Evolutionary conservation across 192 early-diverging fungal genomes (phyloP), one percentile per base, ranked within the genome.

Genomic region (Backusella circina): DNA sequence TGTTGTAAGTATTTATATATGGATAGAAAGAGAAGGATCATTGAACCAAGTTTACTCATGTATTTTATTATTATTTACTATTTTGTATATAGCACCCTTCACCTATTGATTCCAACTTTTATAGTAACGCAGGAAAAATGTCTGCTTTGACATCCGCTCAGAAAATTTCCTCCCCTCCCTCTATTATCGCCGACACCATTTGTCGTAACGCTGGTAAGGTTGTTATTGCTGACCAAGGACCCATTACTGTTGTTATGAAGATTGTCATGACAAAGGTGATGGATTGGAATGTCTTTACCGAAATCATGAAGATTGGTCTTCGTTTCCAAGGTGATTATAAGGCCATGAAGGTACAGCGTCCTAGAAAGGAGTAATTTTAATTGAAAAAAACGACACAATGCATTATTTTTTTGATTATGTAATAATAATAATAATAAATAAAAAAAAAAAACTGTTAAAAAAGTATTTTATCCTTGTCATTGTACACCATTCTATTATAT

Each of bases 231-330:
- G 88, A 90, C 50, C 84, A 86, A 65, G 85, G 83, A 51, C 57
- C 70, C 18, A 79, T 83, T n/a, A 83, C 82, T 31, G 83, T 88
- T 32, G 35, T 75, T 16, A 83, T 88, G 76, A 84, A 84, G 74
- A 73, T 88, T 37, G 23, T 82, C n/a, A 64, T 84, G 39, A 71
- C 75, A 39, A 87, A 87, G 74, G 21, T 88, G 4, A 41, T 89
- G 44, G 88, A 89, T 64, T 89, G 86, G 84, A 89, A 88, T n/a
- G 76, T 87, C 23, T 77, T 89, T 71, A 76, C 74, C 31, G 88
- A 89, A 76, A 83, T 89, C 41, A 87, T 89, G 84, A 76, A 77
- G 72, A 13, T 80, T 23, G 77, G 47, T 31, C 75, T 88, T 31
- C 78, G 74, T 21, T 78, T 47, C 51, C 80, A 72, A 67, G 85